Conservation (phyloP, 2,329 filamentous ascomycete species). For the Chaetomium sp. region DNA sequence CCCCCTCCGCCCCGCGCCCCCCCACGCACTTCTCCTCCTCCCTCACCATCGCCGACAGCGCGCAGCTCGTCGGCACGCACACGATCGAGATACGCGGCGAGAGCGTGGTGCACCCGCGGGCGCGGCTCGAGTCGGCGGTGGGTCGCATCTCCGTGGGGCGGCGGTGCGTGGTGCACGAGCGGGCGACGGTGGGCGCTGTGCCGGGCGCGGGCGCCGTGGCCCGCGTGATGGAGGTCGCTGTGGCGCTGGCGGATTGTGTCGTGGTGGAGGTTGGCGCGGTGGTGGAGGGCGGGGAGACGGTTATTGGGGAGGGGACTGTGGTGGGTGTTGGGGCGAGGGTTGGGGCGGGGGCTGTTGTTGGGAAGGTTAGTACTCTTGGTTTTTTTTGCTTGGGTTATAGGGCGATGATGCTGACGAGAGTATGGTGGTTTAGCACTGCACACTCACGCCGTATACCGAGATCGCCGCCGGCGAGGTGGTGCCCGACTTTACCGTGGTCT, state of each 20-base stretch:
- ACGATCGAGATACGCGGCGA: slow-evolving; percentile 77
- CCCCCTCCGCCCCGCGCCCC: slow-evolving; percentile 60
- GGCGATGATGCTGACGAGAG: slow-evolving; percentile 1
- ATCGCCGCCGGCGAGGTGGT: slow-evolving; percentile 61
- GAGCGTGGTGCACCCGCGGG: slow-evolving; percentile 83
- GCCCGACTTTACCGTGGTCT: slow-evolving; percentile 70
- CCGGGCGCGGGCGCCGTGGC: slow-evolving; percentile 34
- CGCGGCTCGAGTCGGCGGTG: slow-evolving; percentile 73
- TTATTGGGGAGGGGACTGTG: slow-evolving; percentile 61
- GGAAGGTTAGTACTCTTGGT: slow-evolving; percentile 55
- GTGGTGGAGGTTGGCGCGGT: slow-evolving; percentile 61
- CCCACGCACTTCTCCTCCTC: slow-evolving; percentile 64
- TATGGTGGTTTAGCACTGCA: slow-evolving; percentile 59
- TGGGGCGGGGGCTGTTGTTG: slow-evolving; percentile 62
- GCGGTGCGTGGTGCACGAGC: slow-evolving; percentile 79
- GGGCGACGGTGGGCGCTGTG: slow-evolving; percentile 56
- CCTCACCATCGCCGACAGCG: slow-evolving; percentile 64
- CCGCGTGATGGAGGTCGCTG: slow-evolving; percentile 49
- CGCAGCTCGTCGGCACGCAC: slow-evolving; percentile 68
- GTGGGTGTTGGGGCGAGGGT: slow-evolving; percentile 63
- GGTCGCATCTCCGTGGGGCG: slow-evolving; percentile 81
- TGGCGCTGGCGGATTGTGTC: slow-evolving; percentile 62
- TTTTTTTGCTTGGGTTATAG: neutral
- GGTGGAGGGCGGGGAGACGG: slow-evolving; percentile 64
- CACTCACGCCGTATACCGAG: slow-evolving; percentile 65